Percentiles rank a stretch among this genome's conserved stretches.
phyloP scores from a whole-genome alignment of 371 early-diverging fungal genomes.

The Apophysomyces trapeziformis region DNA sequence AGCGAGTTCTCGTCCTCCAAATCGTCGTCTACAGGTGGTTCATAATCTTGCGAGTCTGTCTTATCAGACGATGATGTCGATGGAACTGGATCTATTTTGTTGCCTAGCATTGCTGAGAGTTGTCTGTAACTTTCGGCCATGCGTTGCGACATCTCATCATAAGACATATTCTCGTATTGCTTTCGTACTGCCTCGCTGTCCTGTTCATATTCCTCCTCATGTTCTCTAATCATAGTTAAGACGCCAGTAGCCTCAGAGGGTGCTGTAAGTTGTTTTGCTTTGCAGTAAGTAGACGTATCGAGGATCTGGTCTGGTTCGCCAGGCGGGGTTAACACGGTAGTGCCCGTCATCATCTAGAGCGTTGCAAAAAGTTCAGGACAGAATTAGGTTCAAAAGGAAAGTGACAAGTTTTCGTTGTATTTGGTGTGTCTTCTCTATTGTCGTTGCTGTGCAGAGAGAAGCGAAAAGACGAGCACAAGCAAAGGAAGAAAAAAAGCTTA shows the following conservation, averaged over 20 bases:
- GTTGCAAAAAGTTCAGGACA: not conserved
- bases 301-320: slow-evolving; percentile 18
- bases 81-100: slow-evolving; percentile 26
- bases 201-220: slow-evolving; percentile 21
- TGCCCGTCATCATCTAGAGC: slow-evolving; percentile 22
- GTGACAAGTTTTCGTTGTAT: slow-evolving; percentile 1
- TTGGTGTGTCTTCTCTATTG: slow-evolving; percentile 1
- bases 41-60: slow-evolving; percentile 17
- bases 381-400: not conserved
- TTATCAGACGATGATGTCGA: slow-evolving; percentile 24
- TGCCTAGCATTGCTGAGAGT: slow-evolving; percentile 41
- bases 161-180: slow-evolving; percentile 50
- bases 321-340: slow-evolving; percentile 23
- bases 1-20: slow-evolving; percentile 13
- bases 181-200: slow-evolving; percentile 26
- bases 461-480: not conserved
- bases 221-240: slow-evolving; percentile 29
- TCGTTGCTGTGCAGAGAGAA: not conserved
- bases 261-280: slow-evolving; percentile 9
- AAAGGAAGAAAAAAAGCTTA: slow-evolving; percentile 7
- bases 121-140: slow-evolving; percentile 50
- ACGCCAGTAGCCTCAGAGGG: slow-evolving; percentile 18
- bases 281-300: slow-evolving; percentile 22
- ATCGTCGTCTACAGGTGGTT: slow-evolving; percentile 19
- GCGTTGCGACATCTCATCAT: slow-evolving; percentile 43